Evolutionary conservation across 164 flowering plant species (phyloP), one percentile per base, ranked within the genome.

Genomic region (Kalanchoe fedtschenkoi): DNA sequence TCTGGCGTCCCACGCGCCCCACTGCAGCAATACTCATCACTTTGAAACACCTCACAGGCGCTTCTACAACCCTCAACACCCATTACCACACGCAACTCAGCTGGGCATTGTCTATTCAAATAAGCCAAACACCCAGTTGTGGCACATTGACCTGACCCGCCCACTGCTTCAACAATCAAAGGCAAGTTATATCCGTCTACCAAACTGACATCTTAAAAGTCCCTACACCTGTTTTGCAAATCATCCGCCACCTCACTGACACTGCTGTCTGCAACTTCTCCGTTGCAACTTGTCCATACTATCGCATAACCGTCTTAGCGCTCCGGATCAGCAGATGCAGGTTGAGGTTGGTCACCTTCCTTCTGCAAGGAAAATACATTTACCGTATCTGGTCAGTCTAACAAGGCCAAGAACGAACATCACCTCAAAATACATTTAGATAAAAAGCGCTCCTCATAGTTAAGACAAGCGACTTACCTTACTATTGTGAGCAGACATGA

Each of bases 141-240:
- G 11, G 39, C 67, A 62, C 95, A 88, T 0, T 62, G 33, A 2
- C 89, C 86, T 11, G 78, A 68, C 5, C 89, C 85, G 32, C 85
- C 79, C 0, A 28, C 46, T 7, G 80, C 70, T 41, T 67, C 83
- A 0, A 88, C 81, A 0, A 78, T 38, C 86, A 85, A 71, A 0
- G 82, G 86, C 17, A 88, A n/a, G 39, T 88, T 88, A 76, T 78
- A 87, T 11, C 95, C 95, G 56, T 87, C 95, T 0, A 87, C 95
- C 0, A 87, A 69, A 68, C 95, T 87, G 13, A 88, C 86, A 60
- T 88, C 96, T 70, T 85, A 88, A 69, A 84, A 88, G 34, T 88
- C 96, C 64, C n/a, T n/a, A n/a, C n/a, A n/a, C n/a, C n/a, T n/a
- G n/a, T n/a, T n/a, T n/a, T n/a, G n/a, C n/a, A n/a, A n/a, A n/a